Evolutionary conservation across 2,329 filamentous ascomycete species (phyloP).

Genomic region (Ophiostoma ulmi): DNA sequence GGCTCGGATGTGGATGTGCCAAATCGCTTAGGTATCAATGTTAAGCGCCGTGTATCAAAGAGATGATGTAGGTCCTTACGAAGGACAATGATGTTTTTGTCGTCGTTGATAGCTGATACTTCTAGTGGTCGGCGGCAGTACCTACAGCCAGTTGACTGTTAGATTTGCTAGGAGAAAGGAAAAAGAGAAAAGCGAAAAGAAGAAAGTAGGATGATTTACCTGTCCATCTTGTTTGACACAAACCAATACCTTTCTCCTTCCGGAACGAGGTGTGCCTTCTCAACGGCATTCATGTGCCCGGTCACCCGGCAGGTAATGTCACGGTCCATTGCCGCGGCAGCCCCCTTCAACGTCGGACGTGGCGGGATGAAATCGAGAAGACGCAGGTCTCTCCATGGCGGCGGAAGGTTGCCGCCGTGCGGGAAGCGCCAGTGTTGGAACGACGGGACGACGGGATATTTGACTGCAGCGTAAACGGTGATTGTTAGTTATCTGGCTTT

Average conservation of each 20-base stretch:
- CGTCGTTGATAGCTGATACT: no score
- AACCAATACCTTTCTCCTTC: slow-evolving; percentile 20
- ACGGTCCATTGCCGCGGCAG: slow-evolving; percentile 18
- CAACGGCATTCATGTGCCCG: slow-evolving; percentile 19
- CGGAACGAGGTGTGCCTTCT: slow-evolving; percentile 20
- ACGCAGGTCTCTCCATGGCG: slow-evolving; percentile 16
- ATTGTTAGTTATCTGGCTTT: slow-evolving; percentile 16
- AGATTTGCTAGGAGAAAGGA: background rate
- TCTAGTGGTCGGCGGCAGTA: no score
- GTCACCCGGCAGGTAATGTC: slow-evolving; percentile 20
- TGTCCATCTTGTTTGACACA: slow-evolving; percentile 19
- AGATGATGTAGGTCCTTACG: no score
- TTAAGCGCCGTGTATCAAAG: no score
- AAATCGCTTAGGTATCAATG: no score
- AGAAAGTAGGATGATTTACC: background rate
- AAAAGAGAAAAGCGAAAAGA: background rate
- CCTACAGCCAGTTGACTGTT: background rate
- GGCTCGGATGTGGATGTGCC: no score
- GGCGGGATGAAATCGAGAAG: slow-evolving; percentile 9
- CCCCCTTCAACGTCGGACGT: background rate
- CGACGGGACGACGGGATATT: slow-evolving; percentile 19
- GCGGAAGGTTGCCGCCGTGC: slow-evolving; percentile 7
- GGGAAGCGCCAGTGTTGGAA: slow-evolving; percentile 20
- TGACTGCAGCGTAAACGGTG: slow-evolving; percentile 14
- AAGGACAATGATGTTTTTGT: no score